Base-by-base conservation (phyloP, 1,284 basidiomycete species). In the Cryptococcus maquisensis region DNA sequence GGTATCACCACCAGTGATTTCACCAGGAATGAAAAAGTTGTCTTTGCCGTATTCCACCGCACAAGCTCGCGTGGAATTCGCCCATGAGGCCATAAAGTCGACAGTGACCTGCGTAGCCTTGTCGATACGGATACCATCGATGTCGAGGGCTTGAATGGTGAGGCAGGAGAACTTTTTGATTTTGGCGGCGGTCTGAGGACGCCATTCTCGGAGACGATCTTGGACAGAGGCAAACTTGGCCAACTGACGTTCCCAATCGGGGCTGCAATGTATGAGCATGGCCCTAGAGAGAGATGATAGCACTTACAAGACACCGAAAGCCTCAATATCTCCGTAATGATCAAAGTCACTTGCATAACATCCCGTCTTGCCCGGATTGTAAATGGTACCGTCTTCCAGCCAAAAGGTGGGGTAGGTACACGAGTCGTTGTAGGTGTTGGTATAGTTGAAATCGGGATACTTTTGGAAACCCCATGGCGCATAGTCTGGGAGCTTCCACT, bases 221-320 rank as follows among this genome's bases (percentile, higher is more conserved):
- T 95, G 91, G 4, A 94, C 90, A 53, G 90, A 92, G 39, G 91
- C 90, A 75, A 94, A 94, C 74, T 95, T 95, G 64, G 89, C 84
- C 26, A 95, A 78, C 73, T 95, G 88, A 82, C 91, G 90, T 69
- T 94, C 82, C 88, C 77, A 79, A 67, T 79, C 77, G 40, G 77
- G 76, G 70, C 66, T 67, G 54, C 15, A n/a, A 15, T 3, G 21
- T n/a, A 8, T 32, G 10, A 32, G 32, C 12, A 15, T 8, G 23
- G 10, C 24, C 4, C n/a, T 32, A 15, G 9, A 24, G 12, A 32
- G 37, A 15, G 3, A 35, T 24, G 2, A 4, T 21, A n/a, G 3
- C 3, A 64, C 68, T 60, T 49, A 71, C 87, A 92, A 90, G 37
- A 94, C 90, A 86, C 91, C 91, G 72, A 95, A 95, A 58, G 91